These are phyloP conservation scores for Tetrahymena borealis DNA, from an alignment of 73 alveolate genomes.

Conservation along the genomic window DNA sequence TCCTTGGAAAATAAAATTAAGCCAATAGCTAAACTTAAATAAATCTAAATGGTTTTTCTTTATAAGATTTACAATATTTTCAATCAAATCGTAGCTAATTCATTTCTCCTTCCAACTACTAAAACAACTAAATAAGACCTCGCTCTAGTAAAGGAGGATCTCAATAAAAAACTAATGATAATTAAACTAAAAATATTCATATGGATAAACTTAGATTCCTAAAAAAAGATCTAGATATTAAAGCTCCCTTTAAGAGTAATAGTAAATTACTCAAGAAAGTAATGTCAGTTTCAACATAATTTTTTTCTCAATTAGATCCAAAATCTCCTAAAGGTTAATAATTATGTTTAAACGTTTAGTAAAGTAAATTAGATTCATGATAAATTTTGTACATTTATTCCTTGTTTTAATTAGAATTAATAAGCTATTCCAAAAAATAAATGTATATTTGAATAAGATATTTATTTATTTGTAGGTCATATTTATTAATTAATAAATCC, in stretches of 20 bases:
- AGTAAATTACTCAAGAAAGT: background rate
- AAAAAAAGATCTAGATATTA: background rate
- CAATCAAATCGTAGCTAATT: background rate
- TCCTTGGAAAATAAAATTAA: background rate
- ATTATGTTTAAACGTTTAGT: no score
- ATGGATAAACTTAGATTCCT: background rate
- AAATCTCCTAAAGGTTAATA: no score
- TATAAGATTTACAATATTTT: background rate
- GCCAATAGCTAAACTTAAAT: background rate
- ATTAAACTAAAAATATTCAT: background rate
- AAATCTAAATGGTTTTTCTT: background rate
- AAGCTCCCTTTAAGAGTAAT: background rate
- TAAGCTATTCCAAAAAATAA: no score
- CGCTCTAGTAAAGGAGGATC: background rate
- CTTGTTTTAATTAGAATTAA: no score
- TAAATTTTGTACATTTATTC: no score
- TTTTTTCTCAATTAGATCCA: background rate
- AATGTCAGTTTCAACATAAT: background rate
- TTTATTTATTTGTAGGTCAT: no score
- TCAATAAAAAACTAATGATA: background rate
- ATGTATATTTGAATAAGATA: no score
- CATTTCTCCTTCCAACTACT: background rate
- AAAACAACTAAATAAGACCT: background rate
- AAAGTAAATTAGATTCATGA: no score
- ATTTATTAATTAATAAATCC: no score